Evolutionary conservation across 768 basidiomycete species (phyloP).

Genomic region (Candolleomyces eurysporus): DNA sequence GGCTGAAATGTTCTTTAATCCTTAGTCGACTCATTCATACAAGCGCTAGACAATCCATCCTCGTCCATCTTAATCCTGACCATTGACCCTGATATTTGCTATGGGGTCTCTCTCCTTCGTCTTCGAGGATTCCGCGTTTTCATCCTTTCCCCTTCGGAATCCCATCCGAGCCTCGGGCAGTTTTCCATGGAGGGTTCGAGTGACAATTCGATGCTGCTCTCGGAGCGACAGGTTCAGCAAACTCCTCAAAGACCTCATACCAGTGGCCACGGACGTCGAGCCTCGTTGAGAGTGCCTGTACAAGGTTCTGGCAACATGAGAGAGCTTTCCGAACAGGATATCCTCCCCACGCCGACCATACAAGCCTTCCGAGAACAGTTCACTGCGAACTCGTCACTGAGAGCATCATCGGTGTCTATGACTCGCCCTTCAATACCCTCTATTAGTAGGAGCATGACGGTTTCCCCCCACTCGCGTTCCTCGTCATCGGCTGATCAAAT

Average conservation of each 20-base stretch:
- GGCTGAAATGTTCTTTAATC: background rate
- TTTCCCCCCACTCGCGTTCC: background rate
- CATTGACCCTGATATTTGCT: conserved; percentile 43
- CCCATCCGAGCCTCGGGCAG: background rate
- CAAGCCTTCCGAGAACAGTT: background rate
- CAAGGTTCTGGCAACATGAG: background rate
- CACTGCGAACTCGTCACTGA: background rate
- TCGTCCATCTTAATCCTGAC: conserved; percentile 46
- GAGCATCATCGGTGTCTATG: background rate
- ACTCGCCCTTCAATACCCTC: no score
- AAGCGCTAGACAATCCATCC: conserved; percentile 41
- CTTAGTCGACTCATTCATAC: conserved; percentile 22
- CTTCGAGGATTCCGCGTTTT: conserved; percentile 35
- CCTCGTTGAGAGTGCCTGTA: background rate
- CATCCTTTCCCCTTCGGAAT: conserved; percentile 31
- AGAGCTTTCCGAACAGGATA: background rate
- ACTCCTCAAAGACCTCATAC: background rate
- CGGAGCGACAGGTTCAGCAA: background rate
- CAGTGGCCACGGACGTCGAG: background rate
- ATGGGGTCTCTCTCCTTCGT: conserved; percentile 39
- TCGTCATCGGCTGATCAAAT: background rate
- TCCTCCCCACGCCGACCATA: background rate
- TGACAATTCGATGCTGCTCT: background rate
- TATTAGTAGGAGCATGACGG: background rate
- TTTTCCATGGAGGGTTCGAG: background rate